Evolutionary conservation across 2,329 filamentous ascomycete species (phyloP).

Genomic region (Fusarium sp.): DNA sequence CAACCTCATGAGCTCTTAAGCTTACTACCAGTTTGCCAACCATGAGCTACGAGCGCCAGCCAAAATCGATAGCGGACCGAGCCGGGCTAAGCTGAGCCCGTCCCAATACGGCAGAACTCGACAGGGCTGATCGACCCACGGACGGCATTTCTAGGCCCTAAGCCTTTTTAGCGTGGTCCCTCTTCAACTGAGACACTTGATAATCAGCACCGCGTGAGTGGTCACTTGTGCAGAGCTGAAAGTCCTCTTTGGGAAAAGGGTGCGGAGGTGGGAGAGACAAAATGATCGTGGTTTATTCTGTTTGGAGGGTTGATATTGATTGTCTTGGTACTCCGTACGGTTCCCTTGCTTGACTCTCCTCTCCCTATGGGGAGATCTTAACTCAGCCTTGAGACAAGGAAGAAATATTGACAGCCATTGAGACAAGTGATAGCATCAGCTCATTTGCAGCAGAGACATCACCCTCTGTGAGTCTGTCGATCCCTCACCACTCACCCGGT

Average conservation of each 20-base stretch:
- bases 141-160: slow-evolving; percentile 2
- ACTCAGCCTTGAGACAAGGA: not conserved
- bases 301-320: not conserved
- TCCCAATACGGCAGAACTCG: not conserved
- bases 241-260: slow-evolving; percentile 22
- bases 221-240: slow-evolving; percentile 19
- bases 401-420: not conserved
- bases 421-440: not conserved
- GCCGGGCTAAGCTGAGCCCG: not conserved
- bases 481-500: slow-evolving; percentile 11
- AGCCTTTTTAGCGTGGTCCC: not conserved
- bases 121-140: not conserved
- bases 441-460: too few relatives aligned
- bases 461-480: too few relatives aligned
- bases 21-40: not conserved
- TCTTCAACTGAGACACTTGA: slow-evolving; percentile 21
- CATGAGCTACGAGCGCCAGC: not conserved
- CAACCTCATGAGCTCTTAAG: too few relatives aligned
- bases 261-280: not conserved
- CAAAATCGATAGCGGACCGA: slow-evolving; percentile 5
- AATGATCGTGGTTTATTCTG: slow-evolving; percentile 23
- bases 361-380: not conserved
- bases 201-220: slow-evolving; percentile 6
- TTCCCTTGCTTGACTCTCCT: not conserved
- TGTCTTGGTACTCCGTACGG: not conserved